These are phyloP conservation scores for Helotiales sp. DNA, from an alignment of 2,329 filamentous ascomycete genomes.

Conservation along the genomic window DNA sequence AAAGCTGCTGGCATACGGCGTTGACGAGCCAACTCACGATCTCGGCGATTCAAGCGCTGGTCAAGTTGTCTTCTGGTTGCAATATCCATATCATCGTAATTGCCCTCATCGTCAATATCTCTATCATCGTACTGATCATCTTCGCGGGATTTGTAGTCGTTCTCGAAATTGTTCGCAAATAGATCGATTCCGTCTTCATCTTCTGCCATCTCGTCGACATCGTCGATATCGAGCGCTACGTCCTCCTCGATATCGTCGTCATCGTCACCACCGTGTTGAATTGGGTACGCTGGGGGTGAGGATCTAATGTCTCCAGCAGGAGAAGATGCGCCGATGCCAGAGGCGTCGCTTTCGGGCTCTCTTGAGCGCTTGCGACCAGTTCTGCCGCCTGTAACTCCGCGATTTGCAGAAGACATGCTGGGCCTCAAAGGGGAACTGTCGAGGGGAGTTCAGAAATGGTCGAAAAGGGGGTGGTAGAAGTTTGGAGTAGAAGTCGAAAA, in stretches of 20 bases:
- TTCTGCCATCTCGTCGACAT: slow-evolving; percentile 81
- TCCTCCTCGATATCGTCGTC: slow-evolving; percentile 74
- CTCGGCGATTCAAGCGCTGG: slow-evolving; percentile 73
- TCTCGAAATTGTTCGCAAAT: slow-evolving; percentile 75
- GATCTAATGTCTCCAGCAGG: slow-evolving; percentile 61
- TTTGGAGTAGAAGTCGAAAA: slow-evolving; percentile 13
- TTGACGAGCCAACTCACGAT: slow-evolving; percentile 71
- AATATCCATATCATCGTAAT: slow-evolving; percentile 72
- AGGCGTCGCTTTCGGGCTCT: slow-evolving; percentile 67
- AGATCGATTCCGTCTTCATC: slow-evolving; percentile 81
- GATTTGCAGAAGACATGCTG: slow-evolving; percentile 83
- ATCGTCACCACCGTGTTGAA: slow-evolving; percentile 70
- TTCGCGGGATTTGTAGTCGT: slow-evolving; percentile 70
- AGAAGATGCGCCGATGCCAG: slow-evolving; percentile 58
- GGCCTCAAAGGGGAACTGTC: slow-evolving; percentile 80
- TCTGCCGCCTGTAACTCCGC: slow-evolving; percentile 59
- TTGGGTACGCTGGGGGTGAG: slow-evolving; percentile 64
- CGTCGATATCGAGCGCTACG: slow-evolving; percentile 73
- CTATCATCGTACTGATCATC: slow-evolving; percentile 72
- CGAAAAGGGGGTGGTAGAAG: slow-evolving; percentile 17
- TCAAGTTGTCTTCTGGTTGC: slow-evolving; percentile 73
- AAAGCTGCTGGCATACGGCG: slow-evolving; percentile 75
- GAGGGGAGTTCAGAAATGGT: slow-evolving; percentile 40
- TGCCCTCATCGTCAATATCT: slow-evolving; percentile 77
- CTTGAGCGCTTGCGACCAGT: slow-evolving; percentile 66